Percentiles rank a stretch among this genome's conserved stretches.
phyloP scores from a whole-genome alignment of 2,329 filamentous ascomycete genomes.

The Pyrenophora seminiperda region DNA sequence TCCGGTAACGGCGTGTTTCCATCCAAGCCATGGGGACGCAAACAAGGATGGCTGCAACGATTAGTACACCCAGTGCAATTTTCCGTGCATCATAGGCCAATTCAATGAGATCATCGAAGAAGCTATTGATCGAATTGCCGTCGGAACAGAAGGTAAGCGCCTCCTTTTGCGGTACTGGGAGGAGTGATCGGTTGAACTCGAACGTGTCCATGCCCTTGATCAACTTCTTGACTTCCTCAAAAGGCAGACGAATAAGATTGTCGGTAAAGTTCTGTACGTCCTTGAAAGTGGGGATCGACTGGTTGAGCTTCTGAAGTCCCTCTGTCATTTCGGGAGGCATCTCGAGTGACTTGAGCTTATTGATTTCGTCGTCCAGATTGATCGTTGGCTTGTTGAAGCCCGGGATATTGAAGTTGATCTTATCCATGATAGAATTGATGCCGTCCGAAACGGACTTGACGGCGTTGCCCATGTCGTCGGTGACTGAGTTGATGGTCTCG shows the following conservation, averaged over 20 bases:
- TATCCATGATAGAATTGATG: slow-evolving; percentile 49
- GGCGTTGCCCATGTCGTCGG: slow-evolving; percentile 54
- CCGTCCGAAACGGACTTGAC: slow-evolving; percentile 41
- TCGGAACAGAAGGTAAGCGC: slow-evolving; percentile 85
- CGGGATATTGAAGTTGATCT: slow-evolving; percentile 49
- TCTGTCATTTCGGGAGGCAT: slow-evolving; percentile 71
- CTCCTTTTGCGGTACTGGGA: slow-evolving; percentile 84
- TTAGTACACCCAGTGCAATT: slow-evolving; percentile 76
- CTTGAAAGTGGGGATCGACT: slow-evolving; percentile 79
- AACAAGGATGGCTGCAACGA: slow-evolving; percentile 71
- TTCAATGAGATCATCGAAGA: slow-evolving; percentile 75
- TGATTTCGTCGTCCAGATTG: slow-evolving; percentile 68
- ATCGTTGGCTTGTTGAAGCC: slow-evolving; percentile 59
- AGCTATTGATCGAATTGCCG: slow-evolving; percentile 78
- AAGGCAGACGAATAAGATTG: slow-evolving; percentile 75
- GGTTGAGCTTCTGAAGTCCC: slow-evolving; percentile 73
- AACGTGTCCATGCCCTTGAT: slow-evolving; percentile 75
- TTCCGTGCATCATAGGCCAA: slow-evolving; percentile 72
- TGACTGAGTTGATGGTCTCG: slow-evolving; percentile 63
- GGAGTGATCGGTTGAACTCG: slow-evolving; percentile 75
- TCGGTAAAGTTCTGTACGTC: slow-evolving; percentile 83
- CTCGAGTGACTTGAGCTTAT: slow-evolving; percentile 70
- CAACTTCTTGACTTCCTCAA: slow-evolving; percentile 75
- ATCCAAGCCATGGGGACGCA: slow-evolving; percentile 80
- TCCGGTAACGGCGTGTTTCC: slow-evolving; percentile 78